Base-by-base conservation (phyloP, 1,284 basidiomycete species). In the Marasmius sp. region DNA sequence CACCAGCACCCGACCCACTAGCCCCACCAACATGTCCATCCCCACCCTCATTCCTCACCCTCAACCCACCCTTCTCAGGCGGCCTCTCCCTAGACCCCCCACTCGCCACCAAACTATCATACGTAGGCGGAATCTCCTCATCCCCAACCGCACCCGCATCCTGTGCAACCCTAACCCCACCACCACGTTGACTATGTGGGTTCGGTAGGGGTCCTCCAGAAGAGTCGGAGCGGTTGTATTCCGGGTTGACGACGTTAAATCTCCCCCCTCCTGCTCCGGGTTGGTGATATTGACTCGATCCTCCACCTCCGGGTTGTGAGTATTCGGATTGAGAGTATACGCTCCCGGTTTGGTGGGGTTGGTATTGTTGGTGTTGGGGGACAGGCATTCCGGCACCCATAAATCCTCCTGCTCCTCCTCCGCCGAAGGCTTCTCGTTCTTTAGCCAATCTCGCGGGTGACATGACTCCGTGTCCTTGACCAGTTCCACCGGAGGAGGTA, bases 101-200 rank as follows among this genome's bases (percentile, higher is more conserved):
- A 14, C 43, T 6, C 43, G 48, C 3, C 2, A 49, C 11, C 53
- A 62, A 59, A 60, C 63, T 65, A 33, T 66, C 65, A 63, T 66
- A 66, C 37, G 65, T 65, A 8, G 65, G 65, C 12, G 65, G 65
- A 60, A 66, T 66, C 57, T 66, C 54, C 27, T 27, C 27, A 20
- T 49, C 54, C 16, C 36, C 52, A 12, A 57, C 52, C 7, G 61
- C 22, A 6, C 65, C 65, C 2, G 45, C 65, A 52, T 64, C 62
- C 34, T 60, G 57, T 45, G 64, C 60, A 6, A 64, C 65, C 1
- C 64, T 14, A 5, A 62, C 59, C 16, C 56, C 54, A 11, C 50
- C 43, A 9, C 37, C 14, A 36, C 16, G 14, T 10, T 41, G 8
- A 49, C 18, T n/a, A 49, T 49, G 48, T 12, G 18, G 48, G 10